phyloP scores from a whole-genome alignment of 192 early-diverging fungal genomes.

The Backusella sp. region DNA sequence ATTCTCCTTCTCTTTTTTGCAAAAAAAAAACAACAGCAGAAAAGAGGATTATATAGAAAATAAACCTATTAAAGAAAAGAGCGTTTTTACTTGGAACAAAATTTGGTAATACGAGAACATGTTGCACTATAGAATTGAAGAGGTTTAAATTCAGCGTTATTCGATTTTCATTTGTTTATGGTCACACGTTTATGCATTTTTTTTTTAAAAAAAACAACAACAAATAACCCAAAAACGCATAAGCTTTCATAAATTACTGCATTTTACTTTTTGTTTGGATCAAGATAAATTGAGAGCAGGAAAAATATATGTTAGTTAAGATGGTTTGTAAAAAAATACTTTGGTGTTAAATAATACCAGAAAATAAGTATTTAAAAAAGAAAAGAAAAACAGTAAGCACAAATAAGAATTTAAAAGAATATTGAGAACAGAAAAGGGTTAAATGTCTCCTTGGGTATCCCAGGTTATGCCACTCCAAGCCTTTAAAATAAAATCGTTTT shows the following conservation, averaged over 20 bases:
- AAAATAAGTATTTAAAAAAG: neutral
- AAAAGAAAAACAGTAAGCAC: neutral
- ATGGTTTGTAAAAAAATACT: neutral
- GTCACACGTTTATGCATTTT: neutral
- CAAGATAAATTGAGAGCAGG: neutral
- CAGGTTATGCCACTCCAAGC: neutral
- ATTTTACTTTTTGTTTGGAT: neutral
- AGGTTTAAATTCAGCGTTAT: neutral
- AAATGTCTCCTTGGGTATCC: neutral
- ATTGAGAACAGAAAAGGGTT: neutral
- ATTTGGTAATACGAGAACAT: neutral
- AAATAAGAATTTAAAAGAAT: neutral
- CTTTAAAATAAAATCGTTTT: constrained; percentile 1
- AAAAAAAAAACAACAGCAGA: neutral
- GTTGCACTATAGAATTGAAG: neutral
- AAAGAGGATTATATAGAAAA: neutral
- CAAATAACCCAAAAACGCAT: neutral
- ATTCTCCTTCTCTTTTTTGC: neutral
- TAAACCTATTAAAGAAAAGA: neutral
- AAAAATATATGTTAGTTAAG: neutral
- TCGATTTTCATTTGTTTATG: neutral
- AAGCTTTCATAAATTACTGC: neutral
- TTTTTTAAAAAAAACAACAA: neutral
- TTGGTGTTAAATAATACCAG: neutral
- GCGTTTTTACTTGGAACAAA: neutral